A percentile compares a stretch with the other conserved stretches of the same genome.
Conservation (phyloP, 1,139 yeast genomes). For the Yarrowia galli region DNA sequence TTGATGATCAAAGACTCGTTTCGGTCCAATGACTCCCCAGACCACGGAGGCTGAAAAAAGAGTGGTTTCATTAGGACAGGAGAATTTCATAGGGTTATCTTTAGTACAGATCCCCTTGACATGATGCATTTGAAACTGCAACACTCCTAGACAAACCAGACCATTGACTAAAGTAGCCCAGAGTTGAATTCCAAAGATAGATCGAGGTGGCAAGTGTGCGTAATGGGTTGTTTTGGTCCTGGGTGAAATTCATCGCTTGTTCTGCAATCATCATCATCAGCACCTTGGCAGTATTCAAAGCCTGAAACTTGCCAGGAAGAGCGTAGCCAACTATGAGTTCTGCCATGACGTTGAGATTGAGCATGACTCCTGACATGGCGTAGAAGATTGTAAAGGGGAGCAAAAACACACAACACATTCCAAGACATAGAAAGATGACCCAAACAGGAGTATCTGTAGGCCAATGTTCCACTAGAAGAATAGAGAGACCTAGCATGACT, state of each 20-base stretch:
- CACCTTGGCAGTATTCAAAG: slow-evolving; percentile 65
- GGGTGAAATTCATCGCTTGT: slow-evolving; percentile 64
- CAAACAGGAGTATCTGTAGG: slow-evolving; percentile 57
- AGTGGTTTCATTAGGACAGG: slow-evolving; percentile 53
- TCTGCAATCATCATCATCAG: slow-evolving; percentile 65
- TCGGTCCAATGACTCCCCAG: slow-evolving; percentile 74
- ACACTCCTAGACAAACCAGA: slow-evolving; percentile 58
- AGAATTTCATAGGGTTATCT: slow-evolving; percentile 43
- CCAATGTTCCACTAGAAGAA: slow-evolving; percentile 50
- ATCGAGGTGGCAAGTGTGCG: slow-evolving; percentile 63
- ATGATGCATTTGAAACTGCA: slow-evolving; percentile 57
- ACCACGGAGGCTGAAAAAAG: slow-evolving; percentile 60
- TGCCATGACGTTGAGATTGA: slow-evolving; percentile 65
- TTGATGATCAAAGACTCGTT: slow-evolving; percentile 56
- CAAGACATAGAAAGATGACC: slow-evolving; percentile 66
- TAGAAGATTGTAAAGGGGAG: slow-evolving; percentile 59
- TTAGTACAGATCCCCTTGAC: slow-evolving; percentile 45
- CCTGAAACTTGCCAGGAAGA: slow-evolving; percentile 67
- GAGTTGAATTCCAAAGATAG: slow-evolving; percentile 64
- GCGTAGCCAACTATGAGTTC: slow-evolving; percentile 70
- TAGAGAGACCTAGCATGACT: slow-evolving; percentile 6
- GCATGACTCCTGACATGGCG: slow-evolving; percentile 60
- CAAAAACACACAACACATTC: slow-evolving; percentile 61
- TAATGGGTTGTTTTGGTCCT: slow-evolving; percentile 67
- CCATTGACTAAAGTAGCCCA: slow-evolving; percentile 52